phyloP scores from a whole-genome alignment of 257 asterid genomes.

The Ilex aquifolium region DNA sequence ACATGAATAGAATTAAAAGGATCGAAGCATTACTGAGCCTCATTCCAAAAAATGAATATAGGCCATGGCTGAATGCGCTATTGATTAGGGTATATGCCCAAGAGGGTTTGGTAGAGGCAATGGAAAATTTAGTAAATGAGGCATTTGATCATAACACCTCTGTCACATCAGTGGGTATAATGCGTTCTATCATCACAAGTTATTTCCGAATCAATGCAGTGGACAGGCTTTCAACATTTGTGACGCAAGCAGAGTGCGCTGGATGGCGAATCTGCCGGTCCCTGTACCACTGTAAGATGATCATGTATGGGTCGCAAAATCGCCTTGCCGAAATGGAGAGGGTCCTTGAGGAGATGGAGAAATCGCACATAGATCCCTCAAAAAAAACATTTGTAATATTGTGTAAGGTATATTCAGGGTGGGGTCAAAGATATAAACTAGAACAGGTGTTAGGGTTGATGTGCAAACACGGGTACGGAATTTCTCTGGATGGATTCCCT shows the following conservation, averaged over 20 bases:
- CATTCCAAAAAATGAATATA: conserved; percentile 53
- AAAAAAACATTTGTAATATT: conserved; percentile 65
- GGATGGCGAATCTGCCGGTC: conserved; percentile 79
- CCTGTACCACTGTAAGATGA: conserved; percentile 83
- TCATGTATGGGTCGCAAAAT: conserved; percentile 57
- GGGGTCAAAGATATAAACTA: conserved; percentile 50
- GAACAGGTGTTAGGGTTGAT: conserved; percentile 57
- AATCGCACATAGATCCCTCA: conserved; percentile 37
- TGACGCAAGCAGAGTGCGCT: conserved; percentile 50
- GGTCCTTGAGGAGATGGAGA: conserved; percentile 69
- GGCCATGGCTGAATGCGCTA: conserved; percentile 61
- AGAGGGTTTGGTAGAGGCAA: conserved; percentile 52
- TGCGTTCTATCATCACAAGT: conserved; percentile 55
- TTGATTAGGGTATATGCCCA: conserved; percentile 70
- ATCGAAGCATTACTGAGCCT: conserved; percentile 47
- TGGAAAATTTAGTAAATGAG: conserved; percentile 55
- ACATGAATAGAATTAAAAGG: conserved; percentile 44
- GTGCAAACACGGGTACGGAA: conserved; percentile 58
- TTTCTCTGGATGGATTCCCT: conserved; percentile 23
- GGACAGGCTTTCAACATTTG: conserved; percentile 66
- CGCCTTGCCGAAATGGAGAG: conserved; percentile 82
- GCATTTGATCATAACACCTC: conserved; percentile 51
- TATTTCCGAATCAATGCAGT: conserved; percentile 69
- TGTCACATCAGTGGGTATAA: conserved; percentile 31
- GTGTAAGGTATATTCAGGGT: conserved; percentile 37